These are phyloP conservation scores for Rhododendron ferrugineum DNA, from an alignment of 148 eudicot genomes.

Conservation along the genomic window DNA sequence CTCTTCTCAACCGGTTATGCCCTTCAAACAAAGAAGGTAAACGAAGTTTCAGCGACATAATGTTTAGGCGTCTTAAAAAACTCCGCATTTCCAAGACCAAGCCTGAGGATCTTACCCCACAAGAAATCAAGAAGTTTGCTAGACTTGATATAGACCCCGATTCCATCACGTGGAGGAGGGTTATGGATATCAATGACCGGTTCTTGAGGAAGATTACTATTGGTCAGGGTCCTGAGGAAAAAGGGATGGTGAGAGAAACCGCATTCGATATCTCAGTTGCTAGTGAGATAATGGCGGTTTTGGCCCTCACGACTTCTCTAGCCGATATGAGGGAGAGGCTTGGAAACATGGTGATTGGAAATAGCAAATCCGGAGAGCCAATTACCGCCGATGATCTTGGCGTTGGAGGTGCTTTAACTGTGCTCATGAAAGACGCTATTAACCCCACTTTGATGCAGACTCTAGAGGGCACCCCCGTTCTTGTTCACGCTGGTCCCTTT, in stretches of 20 bases:
- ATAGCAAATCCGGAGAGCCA: slow-evolving; percentile 89
- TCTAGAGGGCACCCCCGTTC: slow-evolving; percentile 97
- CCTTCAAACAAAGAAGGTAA: slow-evolving; percentile 86
- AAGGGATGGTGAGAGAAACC: slow-evolving; percentile 97
- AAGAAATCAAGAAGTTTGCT: slow-evolving; percentile 78
- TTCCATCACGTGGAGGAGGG: slow-evolving; percentile 96
- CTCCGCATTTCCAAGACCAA: slow-evolving; percentile 79
- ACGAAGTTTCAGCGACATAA: slow-evolving; percentile 66
- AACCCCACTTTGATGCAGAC: slow-evolving; percentile 99
- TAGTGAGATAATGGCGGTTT: slow-evolving; percentile 99
- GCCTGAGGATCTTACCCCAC: slow-evolving; percentile 80
- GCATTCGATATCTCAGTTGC: slow-evolving; percentile 97
- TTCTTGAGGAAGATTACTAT: slow-evolving; percentile 85
- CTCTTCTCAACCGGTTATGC: slow-evolving; percentile 81
- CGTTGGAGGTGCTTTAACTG: slow-evolving; percentile 91
- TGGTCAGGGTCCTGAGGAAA: slow-evolving; percentile 98
- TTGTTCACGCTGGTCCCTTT: slow-evolving; percentile 98
- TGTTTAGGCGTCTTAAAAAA: slow-evolving; percentile 83
- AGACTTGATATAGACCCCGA: slow-evolving; percentile 92
- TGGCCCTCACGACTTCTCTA: slow-evolving; percentile 89
- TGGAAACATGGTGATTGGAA: slow-evolving; percentile 95
- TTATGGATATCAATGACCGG: slow-evolving; percentile 96
- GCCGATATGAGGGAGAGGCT: slow-evolving; percentile 96
- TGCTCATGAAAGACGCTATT: slow-evolving; percentile 95
- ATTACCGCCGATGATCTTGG: slow-evolving; percentile 97